Percentiles rank a stretch among this genome's conserved stretches.
Conservation (phyloP, 495 filamentous ascomycete species). For the Pyronema omphalodes region DNA sequence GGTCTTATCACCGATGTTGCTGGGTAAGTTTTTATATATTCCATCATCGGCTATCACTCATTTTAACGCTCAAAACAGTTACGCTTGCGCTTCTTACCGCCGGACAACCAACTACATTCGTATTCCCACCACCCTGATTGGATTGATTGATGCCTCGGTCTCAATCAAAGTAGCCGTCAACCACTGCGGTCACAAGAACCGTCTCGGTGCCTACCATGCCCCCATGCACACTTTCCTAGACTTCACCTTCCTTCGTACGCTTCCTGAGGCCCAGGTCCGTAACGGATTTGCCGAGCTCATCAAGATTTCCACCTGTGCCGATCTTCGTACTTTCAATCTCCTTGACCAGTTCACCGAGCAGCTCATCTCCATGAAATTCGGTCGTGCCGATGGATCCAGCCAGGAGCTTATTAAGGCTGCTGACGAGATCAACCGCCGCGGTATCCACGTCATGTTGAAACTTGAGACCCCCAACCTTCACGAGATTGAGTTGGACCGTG, state of each 20-base stretch:
- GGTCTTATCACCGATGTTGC: constrained; percentile 48
- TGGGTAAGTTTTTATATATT: constrained; percentile 32
- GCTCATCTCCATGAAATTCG: constrained; percentile 38
- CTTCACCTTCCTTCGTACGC: constrained; percentile 42
- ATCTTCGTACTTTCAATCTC: constrained; percentile 38
- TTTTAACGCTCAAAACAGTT: constrained; percentile 25
- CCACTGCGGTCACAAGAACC: constrained; percentile 46
- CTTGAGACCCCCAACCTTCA: constrained; percentile 46
- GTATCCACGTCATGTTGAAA: constrained; percentile 45
- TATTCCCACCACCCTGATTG: constrained; percentile 46
- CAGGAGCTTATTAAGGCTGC: constrained; percentile 34
- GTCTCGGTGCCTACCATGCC: constrained; percentile 47
- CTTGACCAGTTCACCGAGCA: constrained; percentile 42
- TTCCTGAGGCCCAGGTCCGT: constrained; percentile 40
- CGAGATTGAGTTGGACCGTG: constrained; percentile 42
- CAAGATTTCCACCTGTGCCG: constrained; percentile 47
- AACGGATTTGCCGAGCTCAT: constrained; percentile 50
- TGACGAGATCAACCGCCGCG: constrained; percentile 39
- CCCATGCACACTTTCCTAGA: constrained; percentile 48
- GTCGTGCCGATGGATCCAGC: constrained; percentile 32
- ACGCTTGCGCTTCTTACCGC: constrained; percentile 40
- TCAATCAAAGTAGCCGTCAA: constrained; percentile 50
- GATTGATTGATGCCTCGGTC: constrained; percentile 47
- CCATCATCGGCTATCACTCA: constrained; percentile 8
- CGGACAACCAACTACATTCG: constrained; percentile 38